Evolutionary conservation across 768 basidiomycete genomes (phyloP).

Genomic region (Lentinula detonsa): DNA sequence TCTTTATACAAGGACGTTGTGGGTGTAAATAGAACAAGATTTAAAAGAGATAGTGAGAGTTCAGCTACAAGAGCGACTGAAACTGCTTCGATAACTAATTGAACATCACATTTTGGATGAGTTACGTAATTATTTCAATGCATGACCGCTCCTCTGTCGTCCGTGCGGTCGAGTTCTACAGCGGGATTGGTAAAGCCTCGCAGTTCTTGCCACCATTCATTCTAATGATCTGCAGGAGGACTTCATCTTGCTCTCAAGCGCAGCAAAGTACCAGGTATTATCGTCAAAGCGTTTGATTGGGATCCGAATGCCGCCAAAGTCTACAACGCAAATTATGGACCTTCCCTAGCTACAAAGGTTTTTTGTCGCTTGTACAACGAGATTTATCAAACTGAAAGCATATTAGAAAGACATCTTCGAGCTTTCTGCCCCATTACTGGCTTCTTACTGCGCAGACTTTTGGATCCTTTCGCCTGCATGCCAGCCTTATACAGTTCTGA

Average conservation of each 20-base stretch:
- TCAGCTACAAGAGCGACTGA: not conserved
- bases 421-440: constrained; percentile 43
- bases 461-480: constrained; percentile 83
- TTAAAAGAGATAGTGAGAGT: not conserved
- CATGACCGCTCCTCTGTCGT: constrained; percentile 1
- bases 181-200: constrained; percentile 57
- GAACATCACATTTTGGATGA: not conserved
- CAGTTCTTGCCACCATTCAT: not conserved
- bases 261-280: constrained; percentile 37
- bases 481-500: constrained; percentile 79
- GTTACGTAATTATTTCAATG: not conserved
- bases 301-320: constrained; percentile 70
- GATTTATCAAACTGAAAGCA: constrained; percentile 4
- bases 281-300: constrained; percentile 78
- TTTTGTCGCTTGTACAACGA: not conserved
- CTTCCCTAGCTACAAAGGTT: constrained; percentile 45
- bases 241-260: constrained; percentile 61
- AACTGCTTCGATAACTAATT: not conserved
- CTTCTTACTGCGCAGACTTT: constrained; percentile 44
- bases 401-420: constrained; percentile 54
- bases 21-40: not conserved
- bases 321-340: constrained; percentile 57
- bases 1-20: not conserved
- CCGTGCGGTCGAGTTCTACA: constrained; percentile 64
- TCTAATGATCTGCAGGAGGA: constrained; percentile 43